Base-by-base conservation (phyloP, 2,329 filamentous ascomycete genomes). In the Daldinia sp. region DNA sequence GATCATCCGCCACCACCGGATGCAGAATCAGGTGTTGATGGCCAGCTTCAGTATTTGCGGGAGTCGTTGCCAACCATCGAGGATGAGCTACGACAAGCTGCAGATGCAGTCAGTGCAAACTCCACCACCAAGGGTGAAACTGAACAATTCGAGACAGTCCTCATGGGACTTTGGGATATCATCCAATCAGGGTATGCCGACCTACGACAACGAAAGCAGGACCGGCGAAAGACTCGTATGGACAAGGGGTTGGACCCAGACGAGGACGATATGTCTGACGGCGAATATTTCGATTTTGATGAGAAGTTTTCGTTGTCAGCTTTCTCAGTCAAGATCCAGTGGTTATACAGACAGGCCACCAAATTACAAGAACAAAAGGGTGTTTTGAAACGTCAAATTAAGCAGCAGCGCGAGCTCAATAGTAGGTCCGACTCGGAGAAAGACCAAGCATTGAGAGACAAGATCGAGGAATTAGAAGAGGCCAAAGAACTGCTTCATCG, bases 371-470 rank as follows among this genome's bases (percentile, higher is more conserved):
- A 97, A 70, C 94, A 98, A 74, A 96, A 97, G 75, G 87, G 88
- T 49, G 94, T 97, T 19, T 83, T 98, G 7, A 90, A 94, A 72
- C 88, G 93, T 41, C 94, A 98, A 76, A 94, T 97, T 72, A 94
- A 96, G 79, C 94, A 98, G 75, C 94, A 98, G 78, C 90, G 94
- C 61, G 93, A 96, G 73, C 85, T 97, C 59, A 96, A 96, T 78
- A 93, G 85, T 79, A 94, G 94, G 73, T 93, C 92, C 1, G 93
- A 96, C 68, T 82, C 86, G 17, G 84, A 89, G 63, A 87, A 89
- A 72, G 89, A 90, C 69, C 83, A 84, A 37, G 85, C 90, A 65
- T 75, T 91, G n/a, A 80, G 83, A 21, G 76, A 81, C 48, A 87
- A 86, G 70, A 80, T 83, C 54, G 82, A 84, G 13, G 84, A 89